phyloP scores from a whole-genome alignment of 1,139 yeast genomes.

The Eremothecium cymbalariae region DNA sequence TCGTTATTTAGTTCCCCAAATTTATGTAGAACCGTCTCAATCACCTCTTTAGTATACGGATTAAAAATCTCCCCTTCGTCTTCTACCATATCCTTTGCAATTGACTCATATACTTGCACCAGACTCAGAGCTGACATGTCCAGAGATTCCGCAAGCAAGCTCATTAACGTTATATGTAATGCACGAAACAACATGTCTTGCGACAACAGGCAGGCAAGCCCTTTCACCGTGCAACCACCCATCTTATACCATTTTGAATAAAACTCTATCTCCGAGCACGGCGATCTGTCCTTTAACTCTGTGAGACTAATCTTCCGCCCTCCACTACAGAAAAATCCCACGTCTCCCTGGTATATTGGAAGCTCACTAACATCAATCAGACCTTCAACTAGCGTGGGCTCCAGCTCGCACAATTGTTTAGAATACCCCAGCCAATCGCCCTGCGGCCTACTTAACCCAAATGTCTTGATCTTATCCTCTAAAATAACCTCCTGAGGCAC shows the following conservation, averaged over 20 bases:
- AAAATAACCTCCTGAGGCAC: slow-evolving; percentile 15
- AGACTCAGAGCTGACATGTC: slow-evolving; percentile 31
- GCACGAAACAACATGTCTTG: slow-evolving; percentile 33
- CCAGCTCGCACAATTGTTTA: slow-evolving; percentile 43
- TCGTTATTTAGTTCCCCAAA: slow-evolving; percentile 32
- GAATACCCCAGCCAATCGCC: slow-evolving; percentile 37
- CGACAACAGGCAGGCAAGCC: slow-evolving; percentile 35
- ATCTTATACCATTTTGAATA: slow-evolving; percentile 41
- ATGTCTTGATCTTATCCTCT: slow-evolving; percentile 25
- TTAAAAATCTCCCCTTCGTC: slow-evolving; percentile 18
- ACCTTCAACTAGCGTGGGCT: slow-evolving; percentile 40
- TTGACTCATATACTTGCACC: slow-evolving; percentile 23
- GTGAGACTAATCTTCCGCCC: slow-evolving; percentile 28
- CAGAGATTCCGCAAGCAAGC: slow-evolving; percentile 40
- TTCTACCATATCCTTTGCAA: slow-evolving; percentile 25
- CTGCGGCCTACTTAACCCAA: slow-evolving; percentile 23
- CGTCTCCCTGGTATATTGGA: slow-evolving; percentile 43
- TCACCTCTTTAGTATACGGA: slow-evolving; percentile 32
- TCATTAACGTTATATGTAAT: slow-evolving; percentile 42
- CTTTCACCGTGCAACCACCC: slow-evolving; percentile 51
- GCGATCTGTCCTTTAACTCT: slow-evolving; percentile 40
- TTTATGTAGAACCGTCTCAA: slow-evolving; percentile 41
- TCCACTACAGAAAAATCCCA: slow-evolving; percentile 12
- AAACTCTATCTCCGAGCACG: slow-evolving; percentile 53
- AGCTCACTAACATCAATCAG: slow-evolving; percentile 37